Evolutionary conservation across 306 rosid species (phyloP).

Genomic region (Acacia melanoxylon): DNA sequence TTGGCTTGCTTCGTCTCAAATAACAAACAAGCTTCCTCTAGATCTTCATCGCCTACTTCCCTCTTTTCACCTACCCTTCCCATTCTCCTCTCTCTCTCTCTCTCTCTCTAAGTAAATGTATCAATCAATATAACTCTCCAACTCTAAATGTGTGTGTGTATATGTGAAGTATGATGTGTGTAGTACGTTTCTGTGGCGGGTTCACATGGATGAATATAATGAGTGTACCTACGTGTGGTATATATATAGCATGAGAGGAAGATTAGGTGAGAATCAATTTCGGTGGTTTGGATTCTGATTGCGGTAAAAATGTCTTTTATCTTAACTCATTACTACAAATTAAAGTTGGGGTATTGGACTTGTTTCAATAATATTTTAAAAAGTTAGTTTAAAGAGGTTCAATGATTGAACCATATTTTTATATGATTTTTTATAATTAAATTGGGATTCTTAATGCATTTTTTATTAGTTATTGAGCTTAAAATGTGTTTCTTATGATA

Average conservation of each 20-base stretch:
- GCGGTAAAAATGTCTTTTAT: too few relatives aligned
- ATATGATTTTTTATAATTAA: too few relatives aligned
- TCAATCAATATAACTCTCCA: too few relatives aligned
- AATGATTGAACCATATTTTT: too few relatives aligned
- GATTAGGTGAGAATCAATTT: not conserved
- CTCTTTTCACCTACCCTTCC: not conserved
- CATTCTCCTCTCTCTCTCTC: not conserved
- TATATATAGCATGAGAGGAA: not conserved
- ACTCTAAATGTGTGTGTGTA: not conserved
- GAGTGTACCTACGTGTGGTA: not conserved
- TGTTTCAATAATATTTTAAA: too few relatives aligned
- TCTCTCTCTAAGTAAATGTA: not conserved
- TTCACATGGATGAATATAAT: not conserved
- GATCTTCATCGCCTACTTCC: not conserved
- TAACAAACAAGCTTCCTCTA: not conserved
- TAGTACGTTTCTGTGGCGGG: not conserved
- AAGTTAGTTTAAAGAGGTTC: too few relatives aligned
- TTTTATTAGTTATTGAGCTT: too few relatives aligned
- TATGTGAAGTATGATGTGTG: not conserved
- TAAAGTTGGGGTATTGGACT: too few relatives aligned
- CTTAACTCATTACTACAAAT: too few relatives aligned
- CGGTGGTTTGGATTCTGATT: too few relatives aligned
- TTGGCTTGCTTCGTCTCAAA: conserved; percentile 48
- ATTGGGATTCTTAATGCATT: too few relatives aligned
- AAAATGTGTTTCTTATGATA: too few relatives aligned